Base-by-base conservation (phyloP, 2,329 filamentous ascomycete species). In the Huntiella decipiens region DNA sequence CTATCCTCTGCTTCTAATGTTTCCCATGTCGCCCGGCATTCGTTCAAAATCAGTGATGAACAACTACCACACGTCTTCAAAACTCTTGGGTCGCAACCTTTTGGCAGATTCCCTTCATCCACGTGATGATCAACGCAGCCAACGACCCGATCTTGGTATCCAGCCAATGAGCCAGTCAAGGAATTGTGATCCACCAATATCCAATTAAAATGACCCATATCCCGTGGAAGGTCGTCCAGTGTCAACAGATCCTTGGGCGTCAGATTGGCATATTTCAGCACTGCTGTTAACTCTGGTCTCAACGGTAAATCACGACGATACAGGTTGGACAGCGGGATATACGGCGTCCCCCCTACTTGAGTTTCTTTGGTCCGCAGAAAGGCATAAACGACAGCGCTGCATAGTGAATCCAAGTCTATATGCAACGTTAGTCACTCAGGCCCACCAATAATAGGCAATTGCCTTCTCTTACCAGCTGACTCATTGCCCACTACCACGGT, bases 111-210 rank as follows among this genome's bases (percentile, higher is more conserved):
- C 4, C 64, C 58, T 55, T 91, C 83, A 51, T 91, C 82, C 1
- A 72, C 76, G 57, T 91, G 84, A 60, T 91, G 83, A 59, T 91
- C 83, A 45, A 91, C 71, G 52, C 78, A 78, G 3, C 78, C 80
- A 4, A 67, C 61, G 0, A 87, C 70, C 6, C 64, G 62, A 3
- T 56, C 50, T 0, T 62, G 61, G 55, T 74, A 82, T 12, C 65
- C 59, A 34, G 57, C 60, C 12, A 88, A 63, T 11, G 61, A 54
- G 0, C 81, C 80, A 4, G 79, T 78, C 41, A 84, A 64, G 1
- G 66, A 68, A 56, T 91, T 91, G 64, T 91, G 84, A 61, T 91
- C 83, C 3, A 91, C 81, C 1, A 91, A 65, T 13, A 84, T 61
- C 80, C 80, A 86, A 43, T 64, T 65, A 19, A 70, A 65, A 0